A percentile compares a stretch with the other conserved stretches of the same genome.
These are phyloP conservation scores for Psidium friedrichsthalianum DNA, from an alignment of 345 rosid species.

Conservation along the genomic window DNA sequence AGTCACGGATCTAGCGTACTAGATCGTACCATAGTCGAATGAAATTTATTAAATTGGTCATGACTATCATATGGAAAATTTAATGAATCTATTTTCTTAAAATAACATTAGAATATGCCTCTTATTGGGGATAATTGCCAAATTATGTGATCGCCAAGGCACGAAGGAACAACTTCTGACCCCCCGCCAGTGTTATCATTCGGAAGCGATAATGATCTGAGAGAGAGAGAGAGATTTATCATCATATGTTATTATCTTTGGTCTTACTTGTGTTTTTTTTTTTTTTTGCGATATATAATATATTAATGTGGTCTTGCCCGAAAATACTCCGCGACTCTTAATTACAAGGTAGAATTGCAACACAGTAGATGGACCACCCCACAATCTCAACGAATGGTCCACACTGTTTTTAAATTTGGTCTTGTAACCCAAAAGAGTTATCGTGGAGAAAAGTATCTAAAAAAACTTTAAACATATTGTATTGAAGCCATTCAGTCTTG, in stretches of 20 bases:
- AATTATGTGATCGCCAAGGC: neutral
- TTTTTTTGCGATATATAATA: neutral
- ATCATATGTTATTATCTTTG: neutral
- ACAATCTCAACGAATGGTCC: neutral
- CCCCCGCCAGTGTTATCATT: neutral
- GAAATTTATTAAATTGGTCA: neutral
- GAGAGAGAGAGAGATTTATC: neutral
- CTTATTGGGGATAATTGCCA: neutral
- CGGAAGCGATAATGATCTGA: neutral
- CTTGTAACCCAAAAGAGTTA: neutral
- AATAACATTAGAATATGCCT: no score
- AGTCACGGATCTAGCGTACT: neutral
- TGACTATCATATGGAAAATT: neutral
- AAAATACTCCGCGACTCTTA: neutral
- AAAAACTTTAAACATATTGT: no score
- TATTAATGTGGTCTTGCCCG: neutral
- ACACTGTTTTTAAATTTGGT: neutral
- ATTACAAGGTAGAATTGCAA: neutral
- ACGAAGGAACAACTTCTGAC: neutral
- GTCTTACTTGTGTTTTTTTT: neutral
- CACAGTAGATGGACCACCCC: neutral
- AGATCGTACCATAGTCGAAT: neutral
- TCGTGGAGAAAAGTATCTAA: no score
- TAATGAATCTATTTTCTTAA: no score
- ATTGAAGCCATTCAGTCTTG: no score